Evolutionary conservation across 164 flowering plant genomes (phyloP).

Genomic region (Tetrastigma voinierianum): DNA sequence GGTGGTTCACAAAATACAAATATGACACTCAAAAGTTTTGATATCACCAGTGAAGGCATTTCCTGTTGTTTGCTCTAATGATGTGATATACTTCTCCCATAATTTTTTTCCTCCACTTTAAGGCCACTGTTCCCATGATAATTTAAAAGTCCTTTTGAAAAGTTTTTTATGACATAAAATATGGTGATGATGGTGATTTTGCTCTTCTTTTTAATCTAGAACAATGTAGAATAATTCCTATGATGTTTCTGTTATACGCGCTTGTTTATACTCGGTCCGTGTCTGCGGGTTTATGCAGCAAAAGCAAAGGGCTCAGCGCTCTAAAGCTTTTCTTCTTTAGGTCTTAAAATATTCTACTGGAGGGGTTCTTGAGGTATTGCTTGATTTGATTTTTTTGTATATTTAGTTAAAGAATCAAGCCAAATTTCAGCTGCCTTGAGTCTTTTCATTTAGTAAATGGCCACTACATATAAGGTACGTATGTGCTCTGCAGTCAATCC

Average conservation of each 20-base stretch:
- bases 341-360: constrained; percentile 94
- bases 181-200: not conserved
- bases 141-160: not conserved
- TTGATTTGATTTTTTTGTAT: not conserved
- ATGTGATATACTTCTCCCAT: not conserved
- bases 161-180: not conserved
- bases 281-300: too few species aligned
- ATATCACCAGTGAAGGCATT: too few species aligned
- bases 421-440: too few species aligned
- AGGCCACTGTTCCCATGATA: not conserved
- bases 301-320: constrained; percentile 75
- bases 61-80: too few species aligned
- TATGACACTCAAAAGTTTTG: too few species aligned
- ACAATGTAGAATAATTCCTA: not conserved
- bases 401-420: too few species aligned
- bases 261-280: constrained; percentile 10
- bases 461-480: too few species aligned
- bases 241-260: not conserved
- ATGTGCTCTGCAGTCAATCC: too few species aligned
- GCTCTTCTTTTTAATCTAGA: not conserved
- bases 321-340: constrained; percentile 85
- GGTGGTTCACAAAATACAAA: too few species aligned
- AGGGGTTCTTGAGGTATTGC: constrained; percentile 98
- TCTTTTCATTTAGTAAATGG: too few species aligned
- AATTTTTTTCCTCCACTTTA: not conserved